Evolutionary conservation across 352 stramenopile genomes (phyloP), one percentile per base, ranked within the genome.

Genomic region (Pythium rhizo-oryzae): DNA sequence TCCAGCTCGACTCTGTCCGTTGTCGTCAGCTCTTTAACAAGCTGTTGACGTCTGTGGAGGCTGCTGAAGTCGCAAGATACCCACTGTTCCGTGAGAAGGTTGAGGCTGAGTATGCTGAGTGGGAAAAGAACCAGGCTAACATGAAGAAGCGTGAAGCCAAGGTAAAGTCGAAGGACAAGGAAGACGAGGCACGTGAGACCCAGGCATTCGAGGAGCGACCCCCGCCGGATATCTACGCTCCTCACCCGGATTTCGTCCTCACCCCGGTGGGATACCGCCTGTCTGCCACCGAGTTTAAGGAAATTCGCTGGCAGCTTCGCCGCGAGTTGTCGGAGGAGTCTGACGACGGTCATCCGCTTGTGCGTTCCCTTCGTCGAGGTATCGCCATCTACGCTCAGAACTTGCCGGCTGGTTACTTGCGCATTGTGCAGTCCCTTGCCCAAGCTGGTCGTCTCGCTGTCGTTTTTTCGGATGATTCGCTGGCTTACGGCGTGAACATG

Each of bases 401-500:
- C 76, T 94, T 99, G 67, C 96, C 97, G 12, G 86, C 87, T 16
- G 94, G 94, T 33, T 99, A 99, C 77, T 78, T 98, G 59, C 87
- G 97, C 56, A 87, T 99, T 43, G 96, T 99, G 46, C 97, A 99
- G 79, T 94, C 96, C 39, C 85, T 99, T 50, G 97, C 97, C 19
- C 97, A 99, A 73, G 92, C 98, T 59, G 97, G 97, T 82, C 97
- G 97, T 69, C 80, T 99, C 15, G 97, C 95, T 1, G 96, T 99
- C 58, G 97, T 99, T 8, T 99, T 99, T 73, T 99, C 94, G 41
- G 97, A 99, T 74, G 93, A 98, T 67, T 98, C 97, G 25, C 84
- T 99, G 46, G 97, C 97, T 8, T 99, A 99, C 75, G 97, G 97
- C 81, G 97, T 99, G 0, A 99, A 99, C 87, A 99, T 99, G 97